These are phyloP conservation scores for Xylaria hypoxylon DNA, from an alignment of 2,329 filamentous ascomycete genomes.

Conservation along the genomic window DNA sequence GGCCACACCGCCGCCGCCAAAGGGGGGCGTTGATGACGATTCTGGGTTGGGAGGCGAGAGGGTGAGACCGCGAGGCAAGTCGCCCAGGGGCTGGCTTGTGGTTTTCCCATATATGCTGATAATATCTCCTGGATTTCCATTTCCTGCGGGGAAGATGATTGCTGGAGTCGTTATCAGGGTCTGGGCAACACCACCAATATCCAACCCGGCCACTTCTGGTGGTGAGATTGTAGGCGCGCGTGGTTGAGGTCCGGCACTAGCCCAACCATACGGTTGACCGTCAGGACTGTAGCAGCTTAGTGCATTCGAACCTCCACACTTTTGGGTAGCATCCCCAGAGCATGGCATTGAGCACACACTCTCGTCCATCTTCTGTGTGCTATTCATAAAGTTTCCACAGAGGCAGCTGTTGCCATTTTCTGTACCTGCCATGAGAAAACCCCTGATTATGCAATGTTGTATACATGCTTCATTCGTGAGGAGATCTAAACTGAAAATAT, in stretches of 20 bases:
- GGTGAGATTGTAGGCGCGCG: constrained; percentile 42
- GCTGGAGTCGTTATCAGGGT: constrained; percentile 44
- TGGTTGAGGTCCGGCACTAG: constrained; percentile 47
- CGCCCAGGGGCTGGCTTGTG: constrained; percentile 43
- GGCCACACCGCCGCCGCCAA: constrained; percentile 26
- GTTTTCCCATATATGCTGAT: constrained; percentile 42
- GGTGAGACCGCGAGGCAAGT: constrained; percentile 42
- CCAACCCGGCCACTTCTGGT: constrained; percentile 44
- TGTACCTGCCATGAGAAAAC: constrained; percentile 61
- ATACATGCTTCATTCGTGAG: constrained; percentile 56
- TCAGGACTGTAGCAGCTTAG: constrained; percentile 59
- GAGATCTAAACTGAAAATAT: constrained; percentile 35
- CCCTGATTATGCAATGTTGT: constrained; percentile 59
- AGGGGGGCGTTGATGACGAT: constrained; percentile 30
- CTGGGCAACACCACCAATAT: constrained; percentile 46
- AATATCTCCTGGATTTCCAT: constrained; percentile 38
- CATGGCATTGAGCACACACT: constrained; percentile 62
- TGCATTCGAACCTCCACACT: constrained; percentile 63
- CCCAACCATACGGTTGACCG: constrained; percentile 52
- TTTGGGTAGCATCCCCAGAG: constrained; percentile 59
- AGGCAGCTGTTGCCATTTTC: constrained; percentile 62
- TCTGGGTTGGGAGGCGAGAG: constrained; percentile 24
- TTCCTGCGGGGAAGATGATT: constrained; percentile 43
- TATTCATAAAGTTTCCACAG: constrained; percentile 58
- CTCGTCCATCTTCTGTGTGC: constrained; percentile 58